Percentiles rank a stretch among this genome's conserved stretches.
These are phyloP conservation scores for Xylariaceae sp. DNA, from an alignment of 2,329 filamentous ascomycete genomes.

Conservation along the genomic window DNA sequence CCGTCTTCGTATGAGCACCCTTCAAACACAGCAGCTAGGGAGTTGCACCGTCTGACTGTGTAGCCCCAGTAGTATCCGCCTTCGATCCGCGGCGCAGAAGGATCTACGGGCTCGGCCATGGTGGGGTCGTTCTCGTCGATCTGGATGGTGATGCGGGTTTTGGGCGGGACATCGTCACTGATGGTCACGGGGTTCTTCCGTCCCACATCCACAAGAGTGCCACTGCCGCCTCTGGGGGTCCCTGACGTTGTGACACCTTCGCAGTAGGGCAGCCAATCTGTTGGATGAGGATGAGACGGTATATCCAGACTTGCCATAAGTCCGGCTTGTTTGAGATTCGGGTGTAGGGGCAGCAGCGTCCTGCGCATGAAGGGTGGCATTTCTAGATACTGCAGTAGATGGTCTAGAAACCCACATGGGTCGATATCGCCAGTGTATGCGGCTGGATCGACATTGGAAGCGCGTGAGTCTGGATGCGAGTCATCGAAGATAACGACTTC, in stretches of 20 bases:
- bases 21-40: slow-evolving; percentile 71
- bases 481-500: slow-evolving; percentile 83
- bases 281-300: slow-evolving; percentile 73
- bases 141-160: slow-evolving; percentile 70
- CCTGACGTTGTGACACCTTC: slow-evolving; percentile 66
- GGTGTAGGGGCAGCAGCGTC: slow-evolving; percentile 71
- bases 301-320: slow-evolving; percentile 75
- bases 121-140: slow-evolving; percentile 46
- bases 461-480: slow-evolving; percentile 42
- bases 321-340: slow-evolving; percentile 70
- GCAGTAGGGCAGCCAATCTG: slow-evolving; percentile 75
- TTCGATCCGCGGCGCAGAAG: slow-evolving; percentile 65
- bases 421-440: slow-evolving; percentile 67
- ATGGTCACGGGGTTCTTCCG: slow-evolving; percentile 53
- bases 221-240: slow-evolving; percentile 34
- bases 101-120: slow-evolving; percentile 59
- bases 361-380: slow-evolving; percentile 78
- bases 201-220: slow-evolving; percentile 57
- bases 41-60: slow-evolving; percentile 59
- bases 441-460: slow-evolving; percentile 44
- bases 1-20: slow-evolving; percentile 71
- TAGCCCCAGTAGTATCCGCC: slow-evolving; percentile 87
- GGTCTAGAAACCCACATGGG: slow-evolving; percentile 74
- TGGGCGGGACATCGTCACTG: slow-evolving; percentile 57
- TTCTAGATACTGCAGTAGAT: slow-evolving; percentile 77